Conservation (phyloP, 1,139 yeast genomes). For the Hyphopichia khmerensis region DNA sequence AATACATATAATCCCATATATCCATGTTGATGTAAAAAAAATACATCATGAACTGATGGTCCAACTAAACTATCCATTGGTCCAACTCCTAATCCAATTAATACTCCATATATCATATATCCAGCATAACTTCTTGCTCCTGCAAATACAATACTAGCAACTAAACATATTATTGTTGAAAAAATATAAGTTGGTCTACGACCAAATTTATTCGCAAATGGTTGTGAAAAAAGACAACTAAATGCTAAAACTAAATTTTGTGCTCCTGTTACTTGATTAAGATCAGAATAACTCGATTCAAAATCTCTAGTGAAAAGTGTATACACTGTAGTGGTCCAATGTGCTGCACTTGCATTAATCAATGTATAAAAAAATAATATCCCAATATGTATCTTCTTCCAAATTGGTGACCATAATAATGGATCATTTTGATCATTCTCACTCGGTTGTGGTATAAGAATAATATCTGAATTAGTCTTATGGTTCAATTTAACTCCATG, state of each 20-base stretch:
- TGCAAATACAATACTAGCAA: neutral
- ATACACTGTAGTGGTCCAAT: slow-evolving; percentile 3
- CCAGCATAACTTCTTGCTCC: neutral
- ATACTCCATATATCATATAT: slow-evolving; percentile 1
- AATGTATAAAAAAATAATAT: slow-evolving; percentile 1
- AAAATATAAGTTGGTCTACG: slow-evolving; percentile 1
- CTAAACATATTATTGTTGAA: neutral
- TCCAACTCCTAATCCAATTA: slow-evolving; percentile 3
- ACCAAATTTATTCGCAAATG: slow-evolving; percentile 2
- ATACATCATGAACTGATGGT: slow-evolving; percentile 1
- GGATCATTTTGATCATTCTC: slow-evolving; percentile 24
- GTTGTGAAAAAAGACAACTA: slow-evolving; percentile 3
- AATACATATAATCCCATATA: neutral
- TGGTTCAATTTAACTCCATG: slow-evolving; percentile 16
- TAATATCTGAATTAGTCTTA: slow-evolving; percentile 19
- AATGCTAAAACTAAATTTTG: slow-evolving; percentile 2
- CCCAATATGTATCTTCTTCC: slow-evolving; percentile 8
- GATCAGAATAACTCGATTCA: neutral
- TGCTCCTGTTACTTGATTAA: neutral
- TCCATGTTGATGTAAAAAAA: slow-evolving; percentile 11
- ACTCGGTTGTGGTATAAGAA: slow-evolving; percentile 27
- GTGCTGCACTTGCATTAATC: slow-evolving; percentile 2
- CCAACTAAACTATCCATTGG: slow-evolving; percentile 3
- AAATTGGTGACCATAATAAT: slow-evolving; percentile 21
- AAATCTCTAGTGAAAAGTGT: neutral